phyloP scores from a whole-genome alignment of 371 early-diverging fungal genomes.

The Rhizopus arrhizus region DNA sequence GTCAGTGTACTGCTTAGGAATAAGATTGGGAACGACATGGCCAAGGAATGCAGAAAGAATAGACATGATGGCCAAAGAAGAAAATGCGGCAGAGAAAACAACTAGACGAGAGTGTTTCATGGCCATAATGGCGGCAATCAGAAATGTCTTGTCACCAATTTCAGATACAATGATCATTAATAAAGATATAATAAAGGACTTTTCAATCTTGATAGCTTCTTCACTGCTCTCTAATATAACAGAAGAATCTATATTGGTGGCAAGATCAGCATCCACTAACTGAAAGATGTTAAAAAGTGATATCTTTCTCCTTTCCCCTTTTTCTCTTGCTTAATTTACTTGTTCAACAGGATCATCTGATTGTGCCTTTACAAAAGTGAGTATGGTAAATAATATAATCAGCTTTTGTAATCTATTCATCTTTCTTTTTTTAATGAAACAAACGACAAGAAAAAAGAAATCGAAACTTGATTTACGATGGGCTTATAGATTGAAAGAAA shows the following conservation, averaged over 20 bases:
- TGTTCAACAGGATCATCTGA: conserved; percentile 32
- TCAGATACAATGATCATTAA: conserved; percentile 91
- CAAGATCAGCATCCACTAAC: conserved; percentile 8
- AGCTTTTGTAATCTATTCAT: conserved; percentile 37
- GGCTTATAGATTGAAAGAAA: not conserved
- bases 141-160: conserved; percentile 97
- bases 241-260: not conserved
- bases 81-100: conserved; percentile 86
- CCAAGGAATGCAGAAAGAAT: conserved; percentile 91
- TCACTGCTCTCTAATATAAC: not conserved
- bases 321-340: conserved; percentile 11
- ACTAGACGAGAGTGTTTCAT: conserved; percentile 88
- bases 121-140: conserved; percentile 95
- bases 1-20: conserved; percentile 86
- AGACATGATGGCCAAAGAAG: conserved; percentile 91
- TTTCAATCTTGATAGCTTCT: conserved; percentile 17
- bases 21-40: conserved; percentile 81
- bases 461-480: not conserved
- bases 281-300: not conserved
- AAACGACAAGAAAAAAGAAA: not conserved
- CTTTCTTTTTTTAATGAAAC: conserved; percentile 27
- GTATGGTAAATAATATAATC: conserved; percentile 27
- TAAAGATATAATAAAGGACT: conserved; percentile 61
- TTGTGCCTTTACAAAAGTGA: conserved; percentile 18
- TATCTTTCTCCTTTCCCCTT: not conserved